Base-by-base conservation (phyloP, 768 basidiomycete species). In the Leccinum subgranulosum region DNA sequence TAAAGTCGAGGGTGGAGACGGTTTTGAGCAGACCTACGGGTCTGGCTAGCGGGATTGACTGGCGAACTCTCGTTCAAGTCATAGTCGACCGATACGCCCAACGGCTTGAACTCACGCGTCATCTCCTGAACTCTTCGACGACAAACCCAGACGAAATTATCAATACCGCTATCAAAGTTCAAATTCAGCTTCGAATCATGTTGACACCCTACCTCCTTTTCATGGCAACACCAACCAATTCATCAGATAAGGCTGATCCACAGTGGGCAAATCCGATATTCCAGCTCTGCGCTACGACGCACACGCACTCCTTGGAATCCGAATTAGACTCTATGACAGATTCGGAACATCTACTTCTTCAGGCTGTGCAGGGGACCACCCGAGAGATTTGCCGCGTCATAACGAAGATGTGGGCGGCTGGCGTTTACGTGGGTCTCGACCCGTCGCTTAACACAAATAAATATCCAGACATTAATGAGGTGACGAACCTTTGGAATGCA, bases 341-440 rank as follows among this genome's bases (percentile, higher is more conserved):
- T 21, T 68, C 71, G 5, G 74, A 76, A 58, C 51, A 23, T 0
- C 28, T 72, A 25, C 61, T 76, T 23, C 57, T 74, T 4, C 53
- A 47, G 6, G 67, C 58, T 5, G 23, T 76, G 3, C 65, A 66
- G 17, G 77, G 66, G 4, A 79, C 77, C 0, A 73, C 58, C 2
- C 71, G 66, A 36, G 80, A 82, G 60, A 79, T 81, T 25, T 83
- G 81, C 55, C 71, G 79, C 0, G 74, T 77, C 0, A 58, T 77
- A 31, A 78, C 79, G 4, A 69, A 63, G 45, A 73, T 83, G 62
- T 83, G 82, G 82, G 78, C 78, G 0, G 66, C 76, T 6, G 81
- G 79, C 2, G 60, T 63, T 5, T 23, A 56, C 4, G 62, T 50
- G 0, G 69, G 69, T 0, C 19, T 71, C 10, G 69, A 70, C 41